phyloP scores from a whole-genome alignment of 176 grass and related monocot genomes.

The Triticum monococcum region DNA sequence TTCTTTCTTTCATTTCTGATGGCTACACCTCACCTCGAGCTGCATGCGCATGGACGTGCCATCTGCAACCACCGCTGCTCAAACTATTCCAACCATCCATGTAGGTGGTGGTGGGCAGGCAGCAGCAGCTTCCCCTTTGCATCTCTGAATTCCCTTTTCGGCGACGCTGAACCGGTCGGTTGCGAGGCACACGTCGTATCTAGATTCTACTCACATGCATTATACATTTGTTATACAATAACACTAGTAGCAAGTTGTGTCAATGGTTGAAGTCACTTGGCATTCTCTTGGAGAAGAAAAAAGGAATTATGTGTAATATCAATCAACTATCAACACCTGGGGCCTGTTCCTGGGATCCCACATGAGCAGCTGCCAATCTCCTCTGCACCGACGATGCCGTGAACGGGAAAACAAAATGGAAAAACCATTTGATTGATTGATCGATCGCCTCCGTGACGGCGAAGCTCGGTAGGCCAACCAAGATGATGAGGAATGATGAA shows the following conservation, averaged over 20 bases:
- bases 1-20: slow-evolving; percentile 1
- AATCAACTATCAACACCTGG: neutral
- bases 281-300: neutral
- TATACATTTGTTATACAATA: neutral
- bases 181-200: slow-evolving; percentile 29
- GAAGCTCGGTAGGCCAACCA: slow-evolving; percentile 18
- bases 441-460: neutral
- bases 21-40: slow-evolving; percentile 27
- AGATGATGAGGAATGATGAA: neutral
- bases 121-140: slow-evolving; percentile 15
- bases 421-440: no score
- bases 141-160: slow-evolving; percentile 6
- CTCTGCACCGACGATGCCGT: neutral
- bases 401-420: neutral
- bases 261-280: neutral
- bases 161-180: slow-evolving; percentile 13
- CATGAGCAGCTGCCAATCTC: neutral
- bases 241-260: neutral
- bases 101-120: neutral
- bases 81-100: slow-evolving; percentile 11
- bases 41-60: slow-evolving; percentile 31
- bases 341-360: neutral
- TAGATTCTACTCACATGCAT: neutral
- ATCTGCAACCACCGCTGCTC: slow-evolving; percentile 33
- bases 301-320: no score